These are phyloP conservation scores for Aspergillus sp. DNA, from an alignment of 2,329 filamentous ascomycete species.

Conservation along the genomic window DNA sequence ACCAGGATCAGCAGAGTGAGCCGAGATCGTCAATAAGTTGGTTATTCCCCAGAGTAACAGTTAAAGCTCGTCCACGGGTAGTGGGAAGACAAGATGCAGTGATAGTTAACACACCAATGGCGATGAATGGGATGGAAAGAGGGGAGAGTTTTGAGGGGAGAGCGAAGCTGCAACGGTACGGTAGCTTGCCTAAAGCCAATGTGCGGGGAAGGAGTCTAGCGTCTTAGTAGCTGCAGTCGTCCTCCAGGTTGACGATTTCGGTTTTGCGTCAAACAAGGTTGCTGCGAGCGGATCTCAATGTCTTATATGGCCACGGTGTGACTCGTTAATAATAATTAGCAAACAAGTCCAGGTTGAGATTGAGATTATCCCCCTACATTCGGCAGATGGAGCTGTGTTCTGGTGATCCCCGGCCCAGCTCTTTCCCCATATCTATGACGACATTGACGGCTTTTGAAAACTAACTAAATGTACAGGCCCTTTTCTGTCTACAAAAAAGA, in stretches of 20 bases:
- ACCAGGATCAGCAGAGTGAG: slow-evolving; percentile 17
- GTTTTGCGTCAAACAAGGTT: background rate
- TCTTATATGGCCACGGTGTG: background rate
- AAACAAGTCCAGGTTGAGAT: background rate
- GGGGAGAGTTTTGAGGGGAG: slow-evolving; percentile 12
- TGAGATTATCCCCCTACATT: background rate
- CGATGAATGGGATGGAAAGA: slow-evolving; percentile 12
- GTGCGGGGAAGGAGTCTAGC: slow-evolving; percentile 22
- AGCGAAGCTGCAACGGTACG: slow-evolving; percentile 12
- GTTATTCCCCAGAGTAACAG: slow-evolving; percentile 11
- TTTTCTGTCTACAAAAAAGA: background rate
- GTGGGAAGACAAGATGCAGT: slow-evolving; percentile 5
- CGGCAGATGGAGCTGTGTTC: background rate
- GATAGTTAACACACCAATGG: slow-evolving; percentile 16
- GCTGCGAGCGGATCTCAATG: background rate
- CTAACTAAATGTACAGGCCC: background rate
- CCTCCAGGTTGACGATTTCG: background rate
- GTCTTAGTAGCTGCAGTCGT: slow-evolving; percentile 2
- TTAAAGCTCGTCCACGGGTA: slow-evolving; percentile 12
- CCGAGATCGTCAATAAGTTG: slow-evolving; percentile 9
- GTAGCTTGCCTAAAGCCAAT: background rate
- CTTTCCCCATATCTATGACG: slow-evolving; percentile 5
- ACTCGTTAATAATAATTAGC: background rate
- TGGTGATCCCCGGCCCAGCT: background rate
- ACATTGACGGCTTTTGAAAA: background rate